Conservation (phyloP, 352 stramenopile species). For the Globisporangium mamillatum region DNA sequence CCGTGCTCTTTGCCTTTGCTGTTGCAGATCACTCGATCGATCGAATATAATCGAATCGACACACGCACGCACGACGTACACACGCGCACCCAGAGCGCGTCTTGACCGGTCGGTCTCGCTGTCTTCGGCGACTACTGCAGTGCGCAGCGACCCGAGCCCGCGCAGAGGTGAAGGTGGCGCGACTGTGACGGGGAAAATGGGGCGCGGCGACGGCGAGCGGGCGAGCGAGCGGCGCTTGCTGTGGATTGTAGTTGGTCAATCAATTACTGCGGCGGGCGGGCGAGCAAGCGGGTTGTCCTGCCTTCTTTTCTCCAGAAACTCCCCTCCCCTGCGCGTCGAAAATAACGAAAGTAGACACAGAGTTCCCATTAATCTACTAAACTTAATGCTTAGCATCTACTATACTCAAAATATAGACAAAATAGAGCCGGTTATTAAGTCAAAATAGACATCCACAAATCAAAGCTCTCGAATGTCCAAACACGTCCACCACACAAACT, state of each 20-base stretch:
- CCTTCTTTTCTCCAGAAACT: not conserved
- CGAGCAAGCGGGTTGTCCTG: not conserved
- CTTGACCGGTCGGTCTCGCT: not conserved
- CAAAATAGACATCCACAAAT: not conserved
- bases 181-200: slow-evolving; percentile 4
- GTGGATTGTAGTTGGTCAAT: slow-evolving; percentile 10
- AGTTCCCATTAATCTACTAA: not conserved
- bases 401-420: no score
- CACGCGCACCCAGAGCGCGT: not conserved
- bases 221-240: slow-evolving; percentile 2
- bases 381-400: no score
- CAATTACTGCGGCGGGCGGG: slow-evolving; percentile 5
- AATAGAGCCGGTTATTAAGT: not conserved
- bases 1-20: not conserved
- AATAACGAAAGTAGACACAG: not conserved
- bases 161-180: slow-evolving; percentile 4
- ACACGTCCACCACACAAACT: not conserved
- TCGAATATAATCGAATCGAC: not conserved
- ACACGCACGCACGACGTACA: not conserved
- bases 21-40: slow-evolving; percentile 1
- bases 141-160: slow-evolving; percentile 7
- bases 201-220: slow-evolving; percentile 3
- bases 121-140: not conserved
- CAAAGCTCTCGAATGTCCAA: slow-evolving; percentile 7
- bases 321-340: not conserved